Conservation (phyloP, 2,329 filamentous ascomycete genomes). For the Colletotrichum eleusines region DNA sequence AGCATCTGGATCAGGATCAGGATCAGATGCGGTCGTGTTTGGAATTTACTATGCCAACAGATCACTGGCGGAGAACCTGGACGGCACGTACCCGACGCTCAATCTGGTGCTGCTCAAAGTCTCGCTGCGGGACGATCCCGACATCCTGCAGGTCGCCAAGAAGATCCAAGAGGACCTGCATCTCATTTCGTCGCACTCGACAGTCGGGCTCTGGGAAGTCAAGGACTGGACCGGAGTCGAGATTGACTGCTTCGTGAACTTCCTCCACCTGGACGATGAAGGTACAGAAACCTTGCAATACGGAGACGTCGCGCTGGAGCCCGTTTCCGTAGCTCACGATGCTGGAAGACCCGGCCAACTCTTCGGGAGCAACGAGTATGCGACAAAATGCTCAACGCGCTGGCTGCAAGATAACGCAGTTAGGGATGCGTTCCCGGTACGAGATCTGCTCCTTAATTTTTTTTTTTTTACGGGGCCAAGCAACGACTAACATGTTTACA, state of each 20-base stretch:
- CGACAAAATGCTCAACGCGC: background rate
- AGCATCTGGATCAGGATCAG: background rate
- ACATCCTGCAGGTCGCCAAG: slow-evolving; percentile 65
- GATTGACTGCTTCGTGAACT: slow-evolving; percentile 84
- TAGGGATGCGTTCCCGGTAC: slow-evolving; percentile 50
- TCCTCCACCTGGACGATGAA: slow-evolving; percentile 65
- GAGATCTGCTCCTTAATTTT: slow-evolving; percentile 21
- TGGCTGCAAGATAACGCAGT: slow-evolving; percentile 47
- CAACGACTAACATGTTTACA: slow-evolving; percentile 40
- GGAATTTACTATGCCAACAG: slow-evolving; percentile 90
- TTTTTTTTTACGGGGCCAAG: background rate
- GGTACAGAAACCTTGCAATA: background rate
- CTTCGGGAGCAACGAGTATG: background rate
- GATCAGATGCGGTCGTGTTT: slow-evolving; percentile 66
- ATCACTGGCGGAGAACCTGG: slow-evolving; percentile 62
- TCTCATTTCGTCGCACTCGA: slow-evolving; percentile 66
- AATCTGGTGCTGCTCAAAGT: slow-evolving; percentile 82
- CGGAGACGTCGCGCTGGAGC: background rate
- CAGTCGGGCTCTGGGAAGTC: slow-evolving; percentile 78
- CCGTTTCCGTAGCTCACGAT: slow-evolving; percentile 47
- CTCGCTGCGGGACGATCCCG: slow-evolving; percentile 45
- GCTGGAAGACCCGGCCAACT: background rate
- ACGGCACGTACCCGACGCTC: slow-evolving; percentile 75
- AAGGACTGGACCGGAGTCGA: slow-evolving; percentile 78
- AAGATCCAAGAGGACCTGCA: slow-evolving; percentile 77